A percentile compares a stretch with the other conserved stretches of the same genome.
Conservation (phyloP, 306 rosid species). For the Castanopsis chinensis region DNA sequence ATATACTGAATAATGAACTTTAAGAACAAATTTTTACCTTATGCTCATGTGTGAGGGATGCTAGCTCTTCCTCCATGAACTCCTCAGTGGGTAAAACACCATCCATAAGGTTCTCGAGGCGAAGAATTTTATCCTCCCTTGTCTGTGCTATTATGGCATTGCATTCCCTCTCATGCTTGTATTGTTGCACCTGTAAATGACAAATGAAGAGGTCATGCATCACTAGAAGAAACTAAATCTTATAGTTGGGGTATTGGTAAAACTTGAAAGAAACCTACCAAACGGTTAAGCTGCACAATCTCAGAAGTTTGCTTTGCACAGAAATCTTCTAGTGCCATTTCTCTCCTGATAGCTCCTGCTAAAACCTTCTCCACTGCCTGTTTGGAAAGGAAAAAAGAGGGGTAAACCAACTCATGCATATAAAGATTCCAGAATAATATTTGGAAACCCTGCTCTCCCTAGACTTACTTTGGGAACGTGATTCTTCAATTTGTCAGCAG, state of each 20-base stretch:
- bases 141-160: constrained; percentile 80
- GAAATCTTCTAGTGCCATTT: constrained; percentile 91
- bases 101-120: constrained; percentile 92
- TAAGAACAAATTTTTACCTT: constrained; percentile 52
- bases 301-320: constrained; percentile 81
- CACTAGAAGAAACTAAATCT: constrained; percentile 15
- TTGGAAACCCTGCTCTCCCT: constrained; percentile 24
- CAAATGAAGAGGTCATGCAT: constrained; percentile 32
- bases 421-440: constrained; percentile 6
- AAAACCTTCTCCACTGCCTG: constrained; percentile 92
- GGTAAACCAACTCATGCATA: constrained; percentile 6
- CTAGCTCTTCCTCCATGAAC: constrained; percentile 79
- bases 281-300: constrained; percentile 83
- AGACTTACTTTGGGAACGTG: constrained; percentile 80
- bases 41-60: constrained; percentile 66
- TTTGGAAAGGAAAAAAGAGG: constrained; percentile 7
- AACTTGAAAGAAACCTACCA: constrained; percentile 52
- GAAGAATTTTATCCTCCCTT: constrained; percentile 90
- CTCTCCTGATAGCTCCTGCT: constrained; percentile 96
- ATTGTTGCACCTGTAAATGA: constrained; percentile 76
- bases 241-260: constrained; percentile 5
- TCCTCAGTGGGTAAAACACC: constrained; percentile 90
- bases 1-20: constrained; percentile 3
- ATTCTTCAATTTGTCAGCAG: constrained; percentile 66
- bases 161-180: constrained; percentile 92